These are phyloP conservation scores for Aspergillus novofumigatus DNA, from an alignment of 2,329 filamentous ascomycete species.

Conservation along the genomic window DNA sequence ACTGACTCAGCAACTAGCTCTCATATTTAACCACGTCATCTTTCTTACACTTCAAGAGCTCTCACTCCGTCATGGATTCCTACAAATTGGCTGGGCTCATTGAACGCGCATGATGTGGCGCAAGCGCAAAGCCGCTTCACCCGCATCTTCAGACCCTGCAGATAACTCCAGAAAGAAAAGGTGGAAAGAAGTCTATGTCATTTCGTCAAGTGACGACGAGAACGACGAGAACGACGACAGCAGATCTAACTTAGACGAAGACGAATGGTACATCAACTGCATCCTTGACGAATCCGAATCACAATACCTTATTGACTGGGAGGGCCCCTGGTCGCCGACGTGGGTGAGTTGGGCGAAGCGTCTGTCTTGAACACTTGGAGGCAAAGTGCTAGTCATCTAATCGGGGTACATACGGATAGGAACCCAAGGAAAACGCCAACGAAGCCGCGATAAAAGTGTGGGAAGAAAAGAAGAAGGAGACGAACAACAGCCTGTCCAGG, in stretches of 20 bases:
- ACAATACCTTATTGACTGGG: slow-evolving; percentile 39
- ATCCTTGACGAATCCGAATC: slow-evolving; percentile 33
- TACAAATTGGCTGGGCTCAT: slow-evolving; percentile 9
- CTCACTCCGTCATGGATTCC: slow-evolving; percentile 16
- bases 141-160: slow-evolving; percentile 11
- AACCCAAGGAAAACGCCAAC: slow-evolving; percentile 34
- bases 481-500: slow-evolving; percentile 4
- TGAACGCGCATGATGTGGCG: slow-evolving; percentile 24
- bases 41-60: neutral
- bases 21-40: neutral
- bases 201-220: slow-evolving; percentile 14
- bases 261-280: slow-evolving; percentile 33
- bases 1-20: neutral
- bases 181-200: slow-evolving; percentile 4
- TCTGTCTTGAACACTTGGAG: neutral
- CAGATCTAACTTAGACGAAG: slow-evolving; percentile 17
- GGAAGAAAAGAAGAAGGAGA: slow-evolving; percentile 21
- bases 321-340: slow-evolving; percentile 32
- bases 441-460: slow-evolving; percentile 26
- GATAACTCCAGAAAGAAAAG: slow-evolving; percentile 6
- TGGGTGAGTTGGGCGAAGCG: slow-evolving; percentile 29
- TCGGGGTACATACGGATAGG: slow-evolving; percentile 14
- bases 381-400: neutral
- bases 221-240: slow-evolving; percentile 5
- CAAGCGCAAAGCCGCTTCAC: slow-evolving; percentile 18